These are phyloP conservation scores for Citrullus amarus DNA, from an alignment of 306 rosid species.

Conservation along the genomic window DNA sequence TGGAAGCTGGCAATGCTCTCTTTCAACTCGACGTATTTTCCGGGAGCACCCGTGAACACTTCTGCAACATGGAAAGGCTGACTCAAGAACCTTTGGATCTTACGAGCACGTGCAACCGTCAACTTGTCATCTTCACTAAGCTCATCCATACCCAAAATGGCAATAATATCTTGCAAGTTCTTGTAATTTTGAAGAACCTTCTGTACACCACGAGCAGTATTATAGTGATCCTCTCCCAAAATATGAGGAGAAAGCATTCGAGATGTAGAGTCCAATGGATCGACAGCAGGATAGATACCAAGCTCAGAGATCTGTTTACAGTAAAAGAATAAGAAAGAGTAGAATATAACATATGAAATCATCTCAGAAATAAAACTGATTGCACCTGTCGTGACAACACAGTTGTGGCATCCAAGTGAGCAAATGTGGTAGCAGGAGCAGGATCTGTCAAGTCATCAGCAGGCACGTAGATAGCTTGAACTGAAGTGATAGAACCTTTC, in stretches of 20 bases:
- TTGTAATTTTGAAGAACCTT: slow-evolving; percentile 90
- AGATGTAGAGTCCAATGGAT: slow-evolving; percentile 93
- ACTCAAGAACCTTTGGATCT: slow-evolving; percentile 70
- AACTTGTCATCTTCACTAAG: slow-evolving; percentile 97
- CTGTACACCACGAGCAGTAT: slow-evolving; percentile 98
- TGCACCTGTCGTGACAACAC: slow-evolving; percentile 21
- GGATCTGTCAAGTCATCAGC: slow-evolving; percentile 29
- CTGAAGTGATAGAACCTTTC: slow-evolving; percentile 98
- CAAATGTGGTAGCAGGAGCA: slow-evolving; percentile 19
- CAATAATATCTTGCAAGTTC: slow-evolving; percentile 98
- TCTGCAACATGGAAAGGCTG: slow-evolving; percentile 99
- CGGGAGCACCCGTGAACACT: slow-evolving; percentile 99
- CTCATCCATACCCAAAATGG: slow-evolving; percentile 99
- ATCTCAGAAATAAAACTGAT: neutral
- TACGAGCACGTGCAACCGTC: slow-evolving; percentile 98
- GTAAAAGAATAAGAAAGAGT: slow-evolving; percentile 1
- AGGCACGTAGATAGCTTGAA: slow-evolving; percentile 98
- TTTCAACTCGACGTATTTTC: slow-evolving; percentile 92
- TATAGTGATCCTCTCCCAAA: slow-evolving; percentile 83
- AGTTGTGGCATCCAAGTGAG: slow-evolving; percentile 23
- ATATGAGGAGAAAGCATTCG: slow-evolving; percentile 98
- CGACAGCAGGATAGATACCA: slow-evolving; percentile 97
- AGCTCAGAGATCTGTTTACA: slow-evolving; percentile 74
- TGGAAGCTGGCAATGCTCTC: slow-evolving; percentile 80
- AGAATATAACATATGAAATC: neutral